These are phyloP conservation scores for Euphorbia corollata DNA, from an alignment of 441 rosid species.

Conservation along the genomic window DNA sequence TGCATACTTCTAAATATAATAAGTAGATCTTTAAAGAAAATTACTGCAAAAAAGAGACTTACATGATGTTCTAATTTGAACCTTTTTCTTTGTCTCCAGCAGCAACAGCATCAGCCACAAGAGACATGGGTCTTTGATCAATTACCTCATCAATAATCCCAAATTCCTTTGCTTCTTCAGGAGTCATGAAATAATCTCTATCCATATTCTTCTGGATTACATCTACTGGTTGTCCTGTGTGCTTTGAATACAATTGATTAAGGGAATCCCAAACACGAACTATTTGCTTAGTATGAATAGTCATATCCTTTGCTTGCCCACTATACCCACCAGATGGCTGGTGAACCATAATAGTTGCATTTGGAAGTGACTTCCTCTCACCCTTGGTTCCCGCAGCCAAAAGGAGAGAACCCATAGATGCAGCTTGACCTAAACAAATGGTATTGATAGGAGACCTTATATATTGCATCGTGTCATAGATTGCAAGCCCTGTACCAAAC, in stretches of 20 bases:
- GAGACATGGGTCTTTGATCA: slow-evolving; percentile 65
- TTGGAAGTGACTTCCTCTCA: slow-evolving; percentile 82
- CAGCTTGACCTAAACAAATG: slow-evolving; percentile 92
- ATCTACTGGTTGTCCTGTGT: slow-evolving; percentile 69
- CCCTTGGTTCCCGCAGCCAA: slow-evolving; percentile 87
- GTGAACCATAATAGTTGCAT: slow-evolving; percentile 88
- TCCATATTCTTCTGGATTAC: slow-evolving; percentile 84
- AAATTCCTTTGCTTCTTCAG: slow-evolving; percentile 82
- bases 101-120: slow-evolving; percentile 73
- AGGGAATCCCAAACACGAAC: slow-evolving; percentile 83
- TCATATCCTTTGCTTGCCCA: slow-evolving; percentile 90
- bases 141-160: slow-evolving; percentile 94
- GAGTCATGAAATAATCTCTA: slow-evolving; percentile 91
- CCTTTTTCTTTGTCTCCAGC: slow-evolving; percentile 56
- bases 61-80: slow-evolving; percentile 37
- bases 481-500: slow-evolving; percentile 67
- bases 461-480: slow-evolving; percentile 95
- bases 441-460: slow-evolving; percentile 84
- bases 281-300: slow-evolving; percentile 88
- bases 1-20: background rate
- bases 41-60: slow-evolving; percentile 18
- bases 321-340: slow-evolving; percentile 98
- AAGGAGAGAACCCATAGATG: slow-evolving; percentile 95
- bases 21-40: slow-evolving; percentile 4
- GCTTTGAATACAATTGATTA: slow-evolving; percentile 62